Base-by-base conservation (phyloP, 2,329 filamentous ascomycete species). In the Chaetomium globosum region DNA sequence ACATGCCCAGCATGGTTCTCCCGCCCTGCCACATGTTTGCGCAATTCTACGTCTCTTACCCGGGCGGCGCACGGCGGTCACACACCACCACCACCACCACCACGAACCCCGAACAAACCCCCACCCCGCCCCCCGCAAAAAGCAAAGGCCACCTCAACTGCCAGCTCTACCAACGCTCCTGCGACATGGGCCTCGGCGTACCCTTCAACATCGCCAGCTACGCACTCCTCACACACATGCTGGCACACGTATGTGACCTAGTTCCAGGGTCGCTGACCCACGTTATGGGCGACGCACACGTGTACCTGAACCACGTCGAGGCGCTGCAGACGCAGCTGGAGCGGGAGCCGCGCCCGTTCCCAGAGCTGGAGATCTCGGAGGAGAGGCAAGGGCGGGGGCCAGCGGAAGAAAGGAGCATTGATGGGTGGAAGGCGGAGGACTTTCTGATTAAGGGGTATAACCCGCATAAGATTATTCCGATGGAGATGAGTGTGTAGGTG, bases 151-250 rank as follows among this genome's bases (percentile, higher is more conserved):
- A 89, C 54, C 80, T 99, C 23, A 90, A 95, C 75, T 96, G 93
- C 72, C 87, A 96, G 73, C 80, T 99, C 3, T 99, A 99, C 78
- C 95, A 99, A 80, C 85, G 95, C 4, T 93, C 89, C 6, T 97
- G 93, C 79, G 95, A 99, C 76, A 97, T 98, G 92, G 95, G 95
- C 0, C 87, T 99, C 0, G 95, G 93, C 8, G 93, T 98, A 26
- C 95, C 95, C 0, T 99, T 99, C 82, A 99, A 99, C 77, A 98
- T 99, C 73, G 95, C 94, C 0, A 91, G 87, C 69, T 99, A 99
- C 79, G 93, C 95, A 39, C 81, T 99, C 64, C 81, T 99, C 49
- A 97, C 93, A 51, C 93, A 98, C 77, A 98, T 99, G 90, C 80
- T 99, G 55, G 94, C 95, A 0, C 89, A 93, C 75, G 92, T 90